These are phyloP conservation scores for Candida chilensis DNA, from an alignment of 805 yeast genomes.

Conservation along the genomic window DNA sequence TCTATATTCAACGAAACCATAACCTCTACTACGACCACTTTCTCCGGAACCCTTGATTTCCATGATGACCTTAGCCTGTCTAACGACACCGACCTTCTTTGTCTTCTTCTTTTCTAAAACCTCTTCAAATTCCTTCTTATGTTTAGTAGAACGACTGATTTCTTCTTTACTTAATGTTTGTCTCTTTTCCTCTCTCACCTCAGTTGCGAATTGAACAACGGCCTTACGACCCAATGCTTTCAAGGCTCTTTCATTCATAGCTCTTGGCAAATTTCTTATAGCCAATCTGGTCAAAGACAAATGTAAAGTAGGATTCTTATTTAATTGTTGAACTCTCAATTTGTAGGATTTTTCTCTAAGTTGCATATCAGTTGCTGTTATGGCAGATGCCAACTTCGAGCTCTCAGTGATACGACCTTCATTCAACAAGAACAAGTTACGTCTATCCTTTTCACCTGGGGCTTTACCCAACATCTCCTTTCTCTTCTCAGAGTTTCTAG, in stretches of 20 bases:
- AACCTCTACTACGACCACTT: slow-evolving; percentile 89
- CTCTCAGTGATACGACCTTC: slow-evolving; percentile 87
- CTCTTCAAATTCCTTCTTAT: slow-evolving; percentile 35
- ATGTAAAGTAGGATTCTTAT: slow-evolving; percentile 86
- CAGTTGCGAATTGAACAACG: slow-evolving; percentile 88
- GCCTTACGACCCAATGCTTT: slow-evolving; percentile 93
- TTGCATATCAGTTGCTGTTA: slow-evolving; percentile 70
- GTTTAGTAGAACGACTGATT: slow-evolving; percentile 65
- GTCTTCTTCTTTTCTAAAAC: slow-evolving; percentile 46
- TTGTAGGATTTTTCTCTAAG: slow-evolving; percentile 82
- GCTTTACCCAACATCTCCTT: slow-evolving; percentile 73
- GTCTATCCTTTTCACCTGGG: slow-evolving; percentile 70
- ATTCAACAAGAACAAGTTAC: slow-evolving; percentile 78
- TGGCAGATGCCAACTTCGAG: slow-evolving; percentile 65
- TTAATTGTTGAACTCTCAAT: slow-evolving; percentile 81
- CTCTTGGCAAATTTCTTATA: slow-evolving; percentile 85
- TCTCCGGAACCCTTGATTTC: slow-evolving; percentile 88
- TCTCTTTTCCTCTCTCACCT: slow-evolving; percentile 65
- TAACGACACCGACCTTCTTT: slow-evolving; percentile 83
- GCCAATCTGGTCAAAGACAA: slow-evolving; percentile 93
- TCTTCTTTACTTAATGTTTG: slow-evolving; percentile 90
- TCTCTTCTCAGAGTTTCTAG: slow-evolving; percentile 64
- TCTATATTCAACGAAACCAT: slow-evolving; percentile 88
- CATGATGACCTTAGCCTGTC: slow-evolving; percentile 86
- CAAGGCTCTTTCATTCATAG: slow-evolving; percentile 79